Conservation (phyloP, 1,139 yeast genomes). For the Barnettozyma hawaiiensis region DNA sequence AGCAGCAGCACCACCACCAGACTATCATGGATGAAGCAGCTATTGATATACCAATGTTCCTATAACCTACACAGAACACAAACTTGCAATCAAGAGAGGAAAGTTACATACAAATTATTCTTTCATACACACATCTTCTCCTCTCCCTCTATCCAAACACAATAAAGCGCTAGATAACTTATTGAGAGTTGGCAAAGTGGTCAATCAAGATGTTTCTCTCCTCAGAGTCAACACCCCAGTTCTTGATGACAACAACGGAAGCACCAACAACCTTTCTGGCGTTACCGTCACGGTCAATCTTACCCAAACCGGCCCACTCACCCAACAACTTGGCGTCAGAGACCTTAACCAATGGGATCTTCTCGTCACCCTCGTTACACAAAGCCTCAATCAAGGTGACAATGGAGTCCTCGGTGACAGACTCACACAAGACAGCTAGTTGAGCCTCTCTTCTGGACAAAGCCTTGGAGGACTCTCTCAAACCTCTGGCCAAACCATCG, state of each 20-base stretch:
- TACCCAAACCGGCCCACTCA: conserved; percentile 99
- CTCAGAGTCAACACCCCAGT: conserved; percentile 99
- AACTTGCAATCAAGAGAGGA: conserved; percentile 4
- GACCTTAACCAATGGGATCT: conserved; percentile 97
- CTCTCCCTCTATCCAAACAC: background rate
- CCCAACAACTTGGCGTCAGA: conserved; percentile 99
- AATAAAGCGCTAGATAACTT: conserved; percentile 5
- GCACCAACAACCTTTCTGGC: conserved; percentile 99
- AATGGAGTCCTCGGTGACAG: conserved; percentile 97
- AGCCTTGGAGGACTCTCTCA: conserved; percentile 99
- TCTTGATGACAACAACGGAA: conserved; percentile 98
- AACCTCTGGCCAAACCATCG: conserved; percentile 99
- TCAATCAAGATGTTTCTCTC: conserved; percentile 96
- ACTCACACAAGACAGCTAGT: conserved; percentile 95
- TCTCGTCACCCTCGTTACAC: conserved; percentile 95
- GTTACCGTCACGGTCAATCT: conserved; percentile 99
- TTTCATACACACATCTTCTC: background rate
- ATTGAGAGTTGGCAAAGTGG: conserved; percentile 81
- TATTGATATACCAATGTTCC: conserved; percentile 10
- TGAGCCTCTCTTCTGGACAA: conserved; percentile 96
- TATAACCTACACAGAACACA: conserved; percentile 4
- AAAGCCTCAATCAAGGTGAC: conserved; percentile 98
- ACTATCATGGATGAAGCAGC: conserved; percentile 12
- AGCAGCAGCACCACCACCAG: no score
- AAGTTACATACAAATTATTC: conserved; percentile 1